phyloP scores from a whole-genome alignment of 2,329 filamentous ascomycete genomes.

The Neofusicoccum sp. region DNA sequence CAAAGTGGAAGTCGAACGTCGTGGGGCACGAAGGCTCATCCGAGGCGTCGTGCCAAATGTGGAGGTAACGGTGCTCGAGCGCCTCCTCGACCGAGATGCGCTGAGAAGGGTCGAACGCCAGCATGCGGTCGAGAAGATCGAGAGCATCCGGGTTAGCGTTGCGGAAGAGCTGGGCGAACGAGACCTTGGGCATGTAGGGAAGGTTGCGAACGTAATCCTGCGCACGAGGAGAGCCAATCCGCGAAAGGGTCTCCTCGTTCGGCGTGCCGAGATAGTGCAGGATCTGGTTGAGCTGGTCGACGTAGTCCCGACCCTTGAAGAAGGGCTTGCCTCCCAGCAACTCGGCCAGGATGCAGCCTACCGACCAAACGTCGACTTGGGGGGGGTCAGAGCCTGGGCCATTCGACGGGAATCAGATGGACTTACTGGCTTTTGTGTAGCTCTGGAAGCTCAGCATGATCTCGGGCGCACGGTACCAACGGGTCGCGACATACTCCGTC shows the following conservation, averaged over 20 bases:
- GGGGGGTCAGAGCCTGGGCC: constrained; percentile 14
- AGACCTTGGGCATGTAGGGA: constrained; percentile 89
- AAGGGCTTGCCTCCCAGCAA: constrained; percentile 93
- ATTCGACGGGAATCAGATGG: not conserved
- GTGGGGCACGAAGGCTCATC: constrained; percentile 93
- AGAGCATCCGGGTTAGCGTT: constrained; percentile 94
- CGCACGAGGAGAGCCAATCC: constrained; percentile 91
- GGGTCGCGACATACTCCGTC: constrained; percentile 98
- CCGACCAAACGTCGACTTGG: constrained; percentile 96
- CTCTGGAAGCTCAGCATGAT: constrained; percentile 99
- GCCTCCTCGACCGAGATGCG: constrained; percentile 94
- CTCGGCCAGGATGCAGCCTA: constrained; percentile 95
- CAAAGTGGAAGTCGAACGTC: constrained; percentile 97
- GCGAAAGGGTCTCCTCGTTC: constrained; percentile 87
- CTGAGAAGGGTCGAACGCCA: constrained; percentile 91
- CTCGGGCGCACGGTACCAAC: constrained; percentile 98
- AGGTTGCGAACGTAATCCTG: constrained; percentile 98
- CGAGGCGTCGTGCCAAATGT: constrained; percentile 97
- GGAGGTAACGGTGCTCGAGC: constrained; percentile 91
- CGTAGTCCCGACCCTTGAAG: constrained; percentile 98
- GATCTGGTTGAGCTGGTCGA: constrained; percentile 99
- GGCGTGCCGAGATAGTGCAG: constrained; percentile 96
- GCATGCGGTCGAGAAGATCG: constrained; percentile 93
- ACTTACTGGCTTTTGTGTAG: constrained; percentile 99
- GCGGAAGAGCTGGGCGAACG: constrained; percentile 85